Base-by-base conservation (phyloP, 768 basidiomycete genomes). In the Auricularia cornea region DNA sequence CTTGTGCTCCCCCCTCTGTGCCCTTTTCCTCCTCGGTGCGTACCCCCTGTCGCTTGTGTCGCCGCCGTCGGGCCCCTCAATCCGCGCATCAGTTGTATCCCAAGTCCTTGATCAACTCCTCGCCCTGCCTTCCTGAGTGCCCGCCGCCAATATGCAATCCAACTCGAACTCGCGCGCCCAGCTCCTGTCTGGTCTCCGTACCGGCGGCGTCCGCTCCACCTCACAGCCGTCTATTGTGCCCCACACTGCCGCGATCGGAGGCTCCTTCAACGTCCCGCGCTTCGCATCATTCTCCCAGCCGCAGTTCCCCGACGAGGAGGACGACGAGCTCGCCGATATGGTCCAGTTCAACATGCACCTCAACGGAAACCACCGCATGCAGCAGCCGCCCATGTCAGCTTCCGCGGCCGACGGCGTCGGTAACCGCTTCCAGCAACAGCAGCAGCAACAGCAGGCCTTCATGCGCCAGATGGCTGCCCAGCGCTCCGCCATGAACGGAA, bases 161-260 rank as follows among this genome's bases (percentile, higher is more conserved):
- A 28, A 57, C 54, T 57, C 54, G 54, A 68, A 65, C 66, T 38
- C 65, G 66, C 89, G 92, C 70, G 90, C 92, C 60, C 89, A 90
- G 66, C 90, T 94, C 71, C 90, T 94, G 74, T 81, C 88, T 65
- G 90, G 89, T 69, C 90, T 94, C 71, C 89, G 92, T 73, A 94
- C 92, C 61, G 92, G 92, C 72, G 92, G 92, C 59, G 92, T 94
- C 65, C 88, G 92, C 69, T 86, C 91, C n/a, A 70, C 81, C 54
- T 89, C 89, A 63, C 73, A 70, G 28, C 60, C 74, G 63, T 72
- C 75, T 59, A 64, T 62, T 41, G 74, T 83, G 23, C 88, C 90
- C 48, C 86, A 88, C 40, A 63, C 68, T 20, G 52, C 61, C 59
- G 57, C 86, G 28, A 59, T 60, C 57, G 74, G 79, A 48, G 79